phyloP scores from a whole-genome alignment of 192 early-diverging fungal genomes.

The Phycomyces blakesleeanus region DNA sequence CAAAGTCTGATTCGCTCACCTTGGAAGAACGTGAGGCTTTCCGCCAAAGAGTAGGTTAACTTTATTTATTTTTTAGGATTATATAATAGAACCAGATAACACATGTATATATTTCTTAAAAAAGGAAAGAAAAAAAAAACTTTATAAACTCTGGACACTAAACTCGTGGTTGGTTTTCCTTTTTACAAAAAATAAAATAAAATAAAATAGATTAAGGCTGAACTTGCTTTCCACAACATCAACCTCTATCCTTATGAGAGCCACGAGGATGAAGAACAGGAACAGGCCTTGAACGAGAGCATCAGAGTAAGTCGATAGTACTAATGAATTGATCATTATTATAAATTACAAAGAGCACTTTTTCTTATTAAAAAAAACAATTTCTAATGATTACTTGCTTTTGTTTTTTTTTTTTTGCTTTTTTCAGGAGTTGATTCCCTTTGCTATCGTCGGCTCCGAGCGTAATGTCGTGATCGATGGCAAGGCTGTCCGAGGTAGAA shows the following conservation, averaged over 20 bases:
- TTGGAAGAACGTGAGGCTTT: conserved; percentile 78
- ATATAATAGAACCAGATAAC: no score
- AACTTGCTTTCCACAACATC: conserved; percentile 93
- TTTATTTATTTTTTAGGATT: background rate
- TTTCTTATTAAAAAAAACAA: no score
- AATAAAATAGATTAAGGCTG: conserved; percentile 67
- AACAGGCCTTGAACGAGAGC: conserved; percentile 64
- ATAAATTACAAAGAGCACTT: conserved; percentile 5
- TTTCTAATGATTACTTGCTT: no score
- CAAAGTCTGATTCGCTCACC: conserved; percentile 86
- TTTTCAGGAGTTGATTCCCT: conserved; percentile 78
- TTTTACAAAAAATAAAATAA: background rate
- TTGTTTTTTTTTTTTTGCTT: background rate
- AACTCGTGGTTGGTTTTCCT: no score
- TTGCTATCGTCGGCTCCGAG: conserved; percentile 93
- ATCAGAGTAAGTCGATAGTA: conserved; percentile 51
- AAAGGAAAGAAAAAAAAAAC: no score
- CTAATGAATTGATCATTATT: background rate
- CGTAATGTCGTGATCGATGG: conserved; percentile 81
- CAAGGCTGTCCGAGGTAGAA: conserved; percentile 82
- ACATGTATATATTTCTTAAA: no score
- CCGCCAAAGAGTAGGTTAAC: conserved; percentile 62
- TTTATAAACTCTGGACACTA: no score
- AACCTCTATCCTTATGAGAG: conserved; percentile 82
- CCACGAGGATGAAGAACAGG: conserved; percentile 83